Conservation (phyloP, 768 basidiomycete species). For the Lactarius tabidus region DNA sequence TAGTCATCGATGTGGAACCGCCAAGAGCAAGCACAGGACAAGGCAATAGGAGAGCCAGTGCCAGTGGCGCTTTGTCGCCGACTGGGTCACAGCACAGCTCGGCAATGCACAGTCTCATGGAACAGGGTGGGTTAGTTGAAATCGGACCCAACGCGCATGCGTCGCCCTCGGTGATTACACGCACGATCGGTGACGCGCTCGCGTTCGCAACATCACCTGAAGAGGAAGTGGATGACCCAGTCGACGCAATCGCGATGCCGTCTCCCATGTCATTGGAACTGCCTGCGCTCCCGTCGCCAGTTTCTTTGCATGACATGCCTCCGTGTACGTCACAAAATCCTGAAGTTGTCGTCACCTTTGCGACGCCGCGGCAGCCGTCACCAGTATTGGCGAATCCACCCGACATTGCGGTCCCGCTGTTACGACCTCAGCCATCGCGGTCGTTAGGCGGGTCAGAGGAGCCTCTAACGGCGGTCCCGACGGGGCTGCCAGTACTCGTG, state of each 20-base stretch:
- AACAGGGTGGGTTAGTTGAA: slow-evolving; percentile 60
- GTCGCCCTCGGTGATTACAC: slow-evolving; percentile 36
- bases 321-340: slow-evolving; percentile 3
- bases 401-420: not conserved
- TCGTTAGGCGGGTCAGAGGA: slow-evolving; percentile 14
- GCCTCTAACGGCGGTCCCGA: slow-evolving; percentile 36
- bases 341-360: not conserved
- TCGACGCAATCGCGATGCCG: not conserved
- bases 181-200: slow-evolving; percentile 37
- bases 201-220: slow-evolving; percentile 14
- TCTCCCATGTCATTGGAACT: not conserved
- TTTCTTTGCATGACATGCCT: not conserved
- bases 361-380: not conserved
- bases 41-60: not conserved
- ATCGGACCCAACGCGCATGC: slow-evolving; percentile 44
- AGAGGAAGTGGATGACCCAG: slow-evolving; percentile 11
- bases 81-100: slow-evolving; percentile 24
- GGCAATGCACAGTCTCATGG: slow-evolving; percentile 65
- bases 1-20: slow-evolving; percentile 1
- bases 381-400: not conserved
- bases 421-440: not conserved
- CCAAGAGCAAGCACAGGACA: not conserved
- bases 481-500: slow-evolving; percentile 62
- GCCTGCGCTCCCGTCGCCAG: not conserved
- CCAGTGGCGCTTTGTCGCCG: not conserved